Conservation (phyloP, 2,329 filamentous ascomycete genomes). For the Bertia moriformis region DNA sequence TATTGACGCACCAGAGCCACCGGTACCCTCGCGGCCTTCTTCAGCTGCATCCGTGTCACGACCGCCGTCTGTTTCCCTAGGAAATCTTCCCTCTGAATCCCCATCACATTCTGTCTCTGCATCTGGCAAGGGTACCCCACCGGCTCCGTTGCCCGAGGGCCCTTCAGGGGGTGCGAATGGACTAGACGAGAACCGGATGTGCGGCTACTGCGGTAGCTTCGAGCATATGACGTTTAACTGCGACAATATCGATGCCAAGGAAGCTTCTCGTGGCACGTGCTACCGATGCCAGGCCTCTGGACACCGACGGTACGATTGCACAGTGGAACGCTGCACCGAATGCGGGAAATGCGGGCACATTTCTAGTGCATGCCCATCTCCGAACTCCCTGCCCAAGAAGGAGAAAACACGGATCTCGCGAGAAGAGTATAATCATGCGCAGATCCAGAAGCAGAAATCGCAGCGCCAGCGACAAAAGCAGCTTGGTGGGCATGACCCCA, state of each 20-base stretch:
- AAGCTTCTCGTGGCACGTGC: conserved; percentile 19
- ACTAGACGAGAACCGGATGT: conserved; percentile 22
- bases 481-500: conserved; percentile 24
- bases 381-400: conserved; percentile 15
- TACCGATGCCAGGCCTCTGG: conserved; percentile 21
- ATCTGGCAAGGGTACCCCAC: not conserved
- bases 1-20: conserved; percentile 1
- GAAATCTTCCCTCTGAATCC: not conserved
- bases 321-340: conserved; percentile 21
- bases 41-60: not conserved
- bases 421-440: conserved; percentile 18
- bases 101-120: not conserved
- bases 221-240: conserved; percentile 25
- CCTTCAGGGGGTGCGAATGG: conserved; percentile 25
- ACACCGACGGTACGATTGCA: conserved; percentile 20
- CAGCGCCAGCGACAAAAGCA: conserved; percentile 23
- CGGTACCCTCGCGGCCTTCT: not conserved
- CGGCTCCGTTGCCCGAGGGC: conserved; percentile 9
- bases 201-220: conserved; percentile 27
- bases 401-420: conserved; percentile 17
- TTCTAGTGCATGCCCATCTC: conserved; percentile 15
- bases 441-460: conserved; percentile 14
- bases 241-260: conserved; percentile 24
- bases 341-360: conserved; percentile 27
- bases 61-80: not conserved